These are phyloP conservation scores for Besnoitia besnoiti DNA, from an alignment of 169 alveolate genomes.

Conservation along the genomic window DNA sequence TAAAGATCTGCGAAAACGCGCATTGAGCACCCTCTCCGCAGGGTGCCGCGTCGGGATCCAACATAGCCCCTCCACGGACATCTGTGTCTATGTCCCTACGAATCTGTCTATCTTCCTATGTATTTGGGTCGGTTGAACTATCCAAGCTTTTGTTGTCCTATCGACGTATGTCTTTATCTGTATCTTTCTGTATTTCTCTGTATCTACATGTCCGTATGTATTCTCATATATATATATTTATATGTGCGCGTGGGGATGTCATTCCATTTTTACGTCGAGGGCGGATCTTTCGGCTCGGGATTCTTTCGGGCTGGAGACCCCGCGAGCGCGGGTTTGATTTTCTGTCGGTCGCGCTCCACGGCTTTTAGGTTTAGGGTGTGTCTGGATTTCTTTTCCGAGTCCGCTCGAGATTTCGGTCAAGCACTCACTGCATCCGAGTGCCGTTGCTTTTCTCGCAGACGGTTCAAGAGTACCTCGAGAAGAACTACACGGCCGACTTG, in stretches of 20 bases:
- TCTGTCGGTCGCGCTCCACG: not conserved
- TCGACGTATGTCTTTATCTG: too few species aligned
- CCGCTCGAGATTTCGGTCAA: not conserved
- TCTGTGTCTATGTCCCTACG: too few species aligned
- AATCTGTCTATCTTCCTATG: too few species aligned
- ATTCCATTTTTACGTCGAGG: too few species aligned
- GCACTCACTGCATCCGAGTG: not conserved
- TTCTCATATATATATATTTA: not conserved
- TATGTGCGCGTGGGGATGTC: not conserved
- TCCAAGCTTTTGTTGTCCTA: too few species aligned
- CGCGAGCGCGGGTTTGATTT: not conserved
- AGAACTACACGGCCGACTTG: slow-evolving; percentile 91
- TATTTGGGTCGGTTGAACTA: too few species aligned
- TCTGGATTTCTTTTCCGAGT: not conserved
- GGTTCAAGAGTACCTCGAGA: slow-evolving; percentile 95
- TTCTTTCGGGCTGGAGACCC: too few species aligned
- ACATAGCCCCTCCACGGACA: too few species aligned
- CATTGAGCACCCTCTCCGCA: too few species aligned
- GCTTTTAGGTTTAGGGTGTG: not conserved
- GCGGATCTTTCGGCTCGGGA: too few species aligned
- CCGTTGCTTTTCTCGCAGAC: slow-evolving; percentile 54
- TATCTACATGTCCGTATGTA: not conserved
- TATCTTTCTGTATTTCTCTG: not conserved
- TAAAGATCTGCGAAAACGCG: too few species aligned
- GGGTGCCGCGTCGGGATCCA: too few species aligned